Evolutionary conservation across 148 eudicot genomes (phyloP), one percentile per base, ranked within the genome.

Genomic region (Diospyros lotus): DNA sequence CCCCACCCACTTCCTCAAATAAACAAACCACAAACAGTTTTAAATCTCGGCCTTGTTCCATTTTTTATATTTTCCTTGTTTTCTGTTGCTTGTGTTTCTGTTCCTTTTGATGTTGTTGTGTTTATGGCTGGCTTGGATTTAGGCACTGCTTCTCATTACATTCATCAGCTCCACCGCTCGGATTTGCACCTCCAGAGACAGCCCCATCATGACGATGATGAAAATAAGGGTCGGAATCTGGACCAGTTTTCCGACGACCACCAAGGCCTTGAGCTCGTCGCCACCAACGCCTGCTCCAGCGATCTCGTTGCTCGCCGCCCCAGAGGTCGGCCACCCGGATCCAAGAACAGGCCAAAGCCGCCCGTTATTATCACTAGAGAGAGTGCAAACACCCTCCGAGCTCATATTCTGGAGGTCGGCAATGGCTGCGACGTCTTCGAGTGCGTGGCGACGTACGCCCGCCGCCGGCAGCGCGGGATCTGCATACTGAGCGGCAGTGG

Each of bases 311-410:
- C 71, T 0, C 89, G 95, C 4, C 82, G 95, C 40, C 90, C 95
- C 3, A 71, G 92, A 43, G 95, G 95, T 12, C 64, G 95, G 4
- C 95, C 95, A 0, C 76, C 95, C 10, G 92, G 95, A 7, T 90
- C 92, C 3, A 90, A 88, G 14, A 90, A 90, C 78, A 90, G 84
- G 73, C 88, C 89, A 0, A 90, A 88, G 55, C 95, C 95, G 0
- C 95, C 95, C 0, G 90, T 90, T 3, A 85, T 90, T 38, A 90
- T 90, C 64, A 90, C 95, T 0, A 66, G 89, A 56, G 95, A 90
- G 65, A 90, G 95, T 63, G 90, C 92, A 2, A 90, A 90, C 72
- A 85, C 92, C 7, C 84, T 90, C 48, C 82, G 95, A 52, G 90
- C 92, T 9, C 95, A 90, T 68, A 90, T 90, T 55, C 66, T 90